Conservation (phyloP, 108 stramenopile genomes). For the Craspedostauros australis region DNA sequence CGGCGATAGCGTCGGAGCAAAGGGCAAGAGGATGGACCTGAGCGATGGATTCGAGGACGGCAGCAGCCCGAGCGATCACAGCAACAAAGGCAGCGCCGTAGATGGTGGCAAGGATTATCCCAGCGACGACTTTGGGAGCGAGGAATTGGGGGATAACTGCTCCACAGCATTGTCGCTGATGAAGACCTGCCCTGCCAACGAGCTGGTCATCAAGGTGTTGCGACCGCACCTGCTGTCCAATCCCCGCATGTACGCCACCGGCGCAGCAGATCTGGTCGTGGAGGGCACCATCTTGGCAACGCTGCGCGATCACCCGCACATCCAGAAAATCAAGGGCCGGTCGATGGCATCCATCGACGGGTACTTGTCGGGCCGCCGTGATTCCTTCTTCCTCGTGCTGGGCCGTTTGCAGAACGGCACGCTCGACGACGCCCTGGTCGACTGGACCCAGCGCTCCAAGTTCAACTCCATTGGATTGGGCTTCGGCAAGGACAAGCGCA, state of each 20-base stretch:
- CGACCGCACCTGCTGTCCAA: conserved; percentile 10
- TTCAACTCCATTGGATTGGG: neutral
- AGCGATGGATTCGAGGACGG: too few relatives aligned
- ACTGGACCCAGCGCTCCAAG: conserved; percentile 10
- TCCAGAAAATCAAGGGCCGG: conserved; percentile 24
- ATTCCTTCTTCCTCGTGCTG: conserved; percentile 26
- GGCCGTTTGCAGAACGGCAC: conserved; percentile 25
- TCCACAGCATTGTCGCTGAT: too few relatives aligned
- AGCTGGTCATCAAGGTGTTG: conserved; percentile 26
- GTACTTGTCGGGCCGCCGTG: conserved; percentile 25
- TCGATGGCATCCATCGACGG: conserved; percentile 21
- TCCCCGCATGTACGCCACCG: conserved; percentile 20
- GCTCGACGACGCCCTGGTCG: conserved; percentile 24
- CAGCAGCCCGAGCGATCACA: too few relatives aligned
- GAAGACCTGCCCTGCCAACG: conserved; percentile 4
- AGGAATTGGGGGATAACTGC: too few relatives aligned
- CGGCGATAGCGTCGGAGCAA: too few relatives aligned
- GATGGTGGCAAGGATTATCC: too few relatives aligned
- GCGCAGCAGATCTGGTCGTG: conserved; percentile 20
- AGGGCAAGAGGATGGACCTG: too few relatives aligned
- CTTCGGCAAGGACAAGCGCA: conserved; percentile 4
- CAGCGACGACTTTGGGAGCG: too few relatives aligned
- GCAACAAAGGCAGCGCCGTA: too few relatives aligned
- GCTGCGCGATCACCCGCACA: conserved; percentile 21
- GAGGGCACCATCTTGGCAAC: conserved; percentile 25